Evolutionary conservation across 164 flowering plant genomes (phyloP), one percentile per base, ranked within the genome.

Genomic region (Magnolia kwangsiensis): DNA sequence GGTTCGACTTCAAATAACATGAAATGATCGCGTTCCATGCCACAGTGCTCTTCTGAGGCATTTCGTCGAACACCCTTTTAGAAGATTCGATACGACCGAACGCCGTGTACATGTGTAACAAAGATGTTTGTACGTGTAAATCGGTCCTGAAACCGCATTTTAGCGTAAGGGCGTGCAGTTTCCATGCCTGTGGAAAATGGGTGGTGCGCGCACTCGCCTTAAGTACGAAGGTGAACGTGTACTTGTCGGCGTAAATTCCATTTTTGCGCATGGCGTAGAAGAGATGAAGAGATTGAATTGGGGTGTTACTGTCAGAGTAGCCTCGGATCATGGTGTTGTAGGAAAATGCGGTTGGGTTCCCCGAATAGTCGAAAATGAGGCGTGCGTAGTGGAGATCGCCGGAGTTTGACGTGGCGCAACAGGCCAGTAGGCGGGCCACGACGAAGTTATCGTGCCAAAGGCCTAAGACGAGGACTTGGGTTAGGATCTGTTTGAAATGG

Each of bases 401-500:
- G 14, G 79, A 31, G 19, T 69, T 64, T 18, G 50, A 7, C 4
- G 77, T 67, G 23, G 75, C 71, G 49, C 63, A 51, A 19, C 73
- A 63, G 19, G 78, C 71, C 45, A 76, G 11, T 29, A 76, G 20
- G n/a, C 50, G 68, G n/a, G 61, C 21, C 29, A 21, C 29, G 37
- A 29, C 14, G 29, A 51, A 72, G 65, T 4, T 61, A 63, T 72
- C 63, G 9, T 11, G 20, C 65, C 51, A 37, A 27, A 78, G 76
- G 66, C 77, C 77, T 1, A 18, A 8, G 1, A 66, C 51, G 20
- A 78, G 61, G 50, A 70, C 75, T 7, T 63, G 77, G 5, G 77
- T 66, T 5, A 55, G 77, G 20, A 79, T 64, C 29, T 74, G 77
- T 61, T 80, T 81, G 73, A 86, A 80, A 21, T 81, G 76, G 50